Percentiles rank a stretch among this genome's conserved stretches.
Conservation (phyloP, 495 filamentous ascomycete genomes). For the Lophiostoma macrostomum region DNA sequence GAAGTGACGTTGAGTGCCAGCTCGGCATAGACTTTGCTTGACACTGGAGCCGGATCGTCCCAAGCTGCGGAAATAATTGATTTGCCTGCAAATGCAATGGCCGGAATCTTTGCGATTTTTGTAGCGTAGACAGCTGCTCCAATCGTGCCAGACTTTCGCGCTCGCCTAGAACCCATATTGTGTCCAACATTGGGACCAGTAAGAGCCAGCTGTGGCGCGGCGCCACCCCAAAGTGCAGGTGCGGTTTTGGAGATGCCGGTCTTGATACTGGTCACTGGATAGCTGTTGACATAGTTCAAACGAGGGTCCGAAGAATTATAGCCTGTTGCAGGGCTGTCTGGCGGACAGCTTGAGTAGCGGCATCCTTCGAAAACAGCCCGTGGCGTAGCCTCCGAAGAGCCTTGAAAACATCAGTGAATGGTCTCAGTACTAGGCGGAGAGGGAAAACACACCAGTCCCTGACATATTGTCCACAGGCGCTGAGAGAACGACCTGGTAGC, state of each 20-base stretch:
- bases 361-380: conserved; percentile 24
- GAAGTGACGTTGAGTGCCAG: conserved; percentile 57
- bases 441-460: conserved; percentile 49
- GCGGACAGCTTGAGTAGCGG: conserved; percentile 47
- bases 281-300: conserved; percentile 69
- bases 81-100: conserved; percentile 61
- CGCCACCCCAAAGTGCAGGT: conserved; percentile 50
- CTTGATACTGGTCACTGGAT: conserved; percentile 61
- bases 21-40: conserved; percentile 58
- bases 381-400: conserved; percentile 52
- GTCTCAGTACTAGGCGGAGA: neutral
- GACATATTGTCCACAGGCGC: conserved; percentile 65
- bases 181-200: conserved; percentile 63
- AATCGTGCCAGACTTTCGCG: conserved; percentile 60
- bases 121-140: conserved; percentile 59
- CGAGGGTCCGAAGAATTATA: conserved; percentile 54
- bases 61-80: conserved; percentile 52
- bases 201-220: conserved; percentile 55
- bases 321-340: conserved; percentile 53
- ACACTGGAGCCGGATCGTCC: conserved; percentile 48
- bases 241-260: conserved; percentile 58
- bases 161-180: conserved; percentile 53
- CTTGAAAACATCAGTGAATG: conserved; percentile 35
- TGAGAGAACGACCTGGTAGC: conserved; percentile 59
- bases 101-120: conserved; percentile 53